Evolutionary conservation across 495 filamentous ascomycete genomes (phyloP), one percentile per base, ranked within the genome.

Genomic region (Trichoderma asperelloides): DNA sequence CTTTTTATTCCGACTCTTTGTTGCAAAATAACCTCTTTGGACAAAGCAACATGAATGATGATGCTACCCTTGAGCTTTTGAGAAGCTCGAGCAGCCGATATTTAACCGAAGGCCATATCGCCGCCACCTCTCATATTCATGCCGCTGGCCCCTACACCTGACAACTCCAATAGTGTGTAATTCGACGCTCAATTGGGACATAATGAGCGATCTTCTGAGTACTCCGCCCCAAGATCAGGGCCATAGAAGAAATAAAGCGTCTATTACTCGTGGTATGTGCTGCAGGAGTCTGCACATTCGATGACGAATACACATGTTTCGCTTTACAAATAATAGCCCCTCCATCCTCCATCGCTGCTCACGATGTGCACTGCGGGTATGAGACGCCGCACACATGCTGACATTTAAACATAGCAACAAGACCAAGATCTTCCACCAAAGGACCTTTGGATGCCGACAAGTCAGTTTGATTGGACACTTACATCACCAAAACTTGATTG

Each of bases 371-470:
- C 5, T 37, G 33, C 12, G 27, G 23, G 7, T 33, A 39, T 64
- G 33, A 41, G 62, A 60, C 8, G 23, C 55, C 23, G 3, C 16
- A 23, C 7, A 51, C 55, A 43, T 64, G 30, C 33, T 40, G 62
- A 43, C 28, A 41, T 41, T 40, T 16, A 23, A 0, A 15, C 11
- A 15, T 72, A 83, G 78, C 80, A 62, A 78, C 78, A 11, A 78
- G 81, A 3, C 80, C 80, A 0, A 76, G 81, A 60, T 79, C 81
- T 8, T 80, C 83, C 16, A 87, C 85, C 11, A 84, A 83, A 67
- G 85, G 85, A 1, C 85, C 85, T 0, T 76, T 87, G 1, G 85
- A 87, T 64, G 74, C 76, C 41, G 78, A 76, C 69, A 83, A 85
- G 85, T 86, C 75, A 73, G 79, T 74, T 39, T 23, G n/a, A 25